A percentile compares a stretch with the other conserved stretches of the same genome.
phyloP scores from a whole-genome alignment of 495 filamentous ascomycete species.

The Echria macrotheca region DNA sequence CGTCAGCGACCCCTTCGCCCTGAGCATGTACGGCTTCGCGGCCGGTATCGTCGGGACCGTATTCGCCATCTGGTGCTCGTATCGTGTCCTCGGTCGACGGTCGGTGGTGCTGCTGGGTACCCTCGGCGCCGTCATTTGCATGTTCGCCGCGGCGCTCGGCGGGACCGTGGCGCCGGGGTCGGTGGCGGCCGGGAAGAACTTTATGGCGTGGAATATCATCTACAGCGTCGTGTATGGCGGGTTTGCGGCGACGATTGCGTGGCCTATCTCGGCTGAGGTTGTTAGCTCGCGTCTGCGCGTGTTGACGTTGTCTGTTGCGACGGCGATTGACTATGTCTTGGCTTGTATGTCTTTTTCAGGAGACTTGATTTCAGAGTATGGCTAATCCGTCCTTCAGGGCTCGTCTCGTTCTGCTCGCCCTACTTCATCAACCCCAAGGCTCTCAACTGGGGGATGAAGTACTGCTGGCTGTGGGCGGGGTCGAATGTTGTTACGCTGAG shows the following conservation, averaged over 20 bases:
- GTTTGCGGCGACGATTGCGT: conserved; percentile 8
- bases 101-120: conserved; percentile 32
- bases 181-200: conserved; percentile 20
- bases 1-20: conserved; percentile 5
- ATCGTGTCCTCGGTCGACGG: conserved; percentile 30
- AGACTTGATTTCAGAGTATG: not conserved
- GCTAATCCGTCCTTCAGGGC: not conserved
- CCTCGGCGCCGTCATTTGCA: conserved; percentile 26
- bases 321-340: conserved; percentile 3
- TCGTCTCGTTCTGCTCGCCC: conserved; percentile 2
- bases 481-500: conserved; percentile 38
- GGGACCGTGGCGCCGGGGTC: conserved; percentile 28
- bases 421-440: conserved; percentile 10
- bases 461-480: conserved; percentile 29
- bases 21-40: conserved; percentile 19
- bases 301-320: conserved; percentile 2
- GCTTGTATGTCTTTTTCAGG: not conserved
- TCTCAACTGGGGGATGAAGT: conserved; percentile 6
- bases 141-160: conserved; percentile 35
- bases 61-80: conserved; percentile 36
- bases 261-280: conserved; percentile 8
- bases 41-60: conserved; percentile 31
- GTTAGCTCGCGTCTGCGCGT: conserved; percentile 7
- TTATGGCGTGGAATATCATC: conserved; percentile 24
- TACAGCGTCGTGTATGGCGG: conserved; percentile 13